Base-by-base conservation (phyloP, 2,329 filamentous ascomycete genomes). In the Cordyceps javanica region DNA sequence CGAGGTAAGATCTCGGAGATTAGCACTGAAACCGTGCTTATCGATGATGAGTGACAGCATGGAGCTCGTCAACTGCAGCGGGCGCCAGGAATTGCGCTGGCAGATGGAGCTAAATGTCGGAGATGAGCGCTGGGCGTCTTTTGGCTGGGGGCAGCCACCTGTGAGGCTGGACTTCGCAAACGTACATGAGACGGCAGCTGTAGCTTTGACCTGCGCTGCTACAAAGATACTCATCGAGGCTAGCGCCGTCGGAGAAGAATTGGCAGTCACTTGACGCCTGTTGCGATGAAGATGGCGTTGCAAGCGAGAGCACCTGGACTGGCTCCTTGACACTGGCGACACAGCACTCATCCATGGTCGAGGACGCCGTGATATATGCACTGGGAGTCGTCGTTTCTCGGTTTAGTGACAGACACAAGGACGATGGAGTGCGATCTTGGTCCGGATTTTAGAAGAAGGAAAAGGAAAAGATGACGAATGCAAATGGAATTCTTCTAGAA, bases 51-150 rank as follows among this genome's bases (percentile, higher is more conserved):
- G 57, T 3, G 65, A 60, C 5, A 69, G 59, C 60, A 68, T 62
- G 1, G 57, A 60, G 42, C 39, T 60, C 2, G 66, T 66, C 39
- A 66, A 53, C 49, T 69, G 64, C 10, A 69, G 49, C 3, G 65
- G 62, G 14, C 61, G 61, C 66, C 66, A 69, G 10, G 67, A 69
- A 30, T 62, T 69, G 41, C 59, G 61, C 57, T 68, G 66, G 36
- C 66, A 68, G 58, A 69, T 64, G 5, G 66, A 69, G 48, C 67
- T 69, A 32, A 34, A 23, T 7, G 13, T 36, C 4, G n/a, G 14
- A 41, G 38, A 41, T 52, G 19, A 52, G 49, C 49, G 10, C n/a
- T 30, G 38, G 36, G 25, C 16, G 34, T 19, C 30, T 25, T 21
- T 51, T 7, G 34, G 45, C 6, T 13, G 23, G 16, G 23, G 16